Conservation (phyloP, 805 yeast species). For the Wickerhamiella hasegawae region DNA sequence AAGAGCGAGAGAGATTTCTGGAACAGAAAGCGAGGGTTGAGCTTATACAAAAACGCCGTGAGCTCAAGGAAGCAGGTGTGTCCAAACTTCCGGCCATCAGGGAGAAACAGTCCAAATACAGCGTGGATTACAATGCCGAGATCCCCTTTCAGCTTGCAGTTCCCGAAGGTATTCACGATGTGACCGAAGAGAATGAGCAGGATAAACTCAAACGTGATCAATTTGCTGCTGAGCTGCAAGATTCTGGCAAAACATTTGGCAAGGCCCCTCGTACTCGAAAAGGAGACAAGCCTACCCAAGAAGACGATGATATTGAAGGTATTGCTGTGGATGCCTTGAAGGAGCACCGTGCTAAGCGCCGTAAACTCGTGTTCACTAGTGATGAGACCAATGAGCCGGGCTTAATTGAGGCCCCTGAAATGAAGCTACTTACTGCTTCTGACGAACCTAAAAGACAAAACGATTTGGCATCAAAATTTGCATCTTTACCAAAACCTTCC, state of each 20-base stretch:
- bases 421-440: neutral
- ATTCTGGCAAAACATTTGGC: neutral
- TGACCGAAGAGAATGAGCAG: neutral
- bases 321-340: neutral
- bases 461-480: neutral
- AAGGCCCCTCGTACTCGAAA: no score
- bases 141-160: constrained; percentile 66
- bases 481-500: neutral
- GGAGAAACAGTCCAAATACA: constrained; percentile 35
- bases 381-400: neutral
- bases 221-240: neutral
- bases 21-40: constrained; percentile 68
- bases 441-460: neutral
- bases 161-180: no score
- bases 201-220: neutral
- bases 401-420: neutral
- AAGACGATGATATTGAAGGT: neutral
- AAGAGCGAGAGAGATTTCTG: constrained; percentile 68
- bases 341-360: neutral
- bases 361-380: neutral
- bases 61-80: constrained; percentile 33
- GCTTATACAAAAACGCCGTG: constrained; percentile 47
- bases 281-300: no score
- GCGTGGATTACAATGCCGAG: constrained; percentile 71
- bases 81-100: constrained; percentile 3